phyloP scores from a whole-genome alignment of 192 early-diverging fungal genomes.

The Backusella tuberculispora region DNA sequence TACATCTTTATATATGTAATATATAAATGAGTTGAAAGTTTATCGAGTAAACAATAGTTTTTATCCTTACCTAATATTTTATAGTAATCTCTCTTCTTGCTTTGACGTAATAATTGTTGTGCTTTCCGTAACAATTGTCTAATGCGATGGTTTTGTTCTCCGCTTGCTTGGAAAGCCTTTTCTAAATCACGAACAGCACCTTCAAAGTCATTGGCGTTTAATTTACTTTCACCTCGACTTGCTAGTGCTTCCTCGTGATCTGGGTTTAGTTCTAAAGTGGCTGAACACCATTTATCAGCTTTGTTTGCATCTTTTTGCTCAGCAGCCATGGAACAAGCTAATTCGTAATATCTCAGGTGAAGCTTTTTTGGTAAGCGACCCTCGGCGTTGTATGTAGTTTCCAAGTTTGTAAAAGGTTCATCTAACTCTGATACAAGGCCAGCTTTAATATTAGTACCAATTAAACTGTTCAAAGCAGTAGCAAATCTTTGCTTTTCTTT shows the following conservation, averaged over 20 bases:
- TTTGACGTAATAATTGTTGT: conserved; percentile 59
- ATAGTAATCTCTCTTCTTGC: conserved; percentile 88
- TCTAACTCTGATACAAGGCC: conserved; percentile 40
- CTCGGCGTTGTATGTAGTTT: conserved; percentile 24
- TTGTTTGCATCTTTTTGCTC: conserved; percentile 58
- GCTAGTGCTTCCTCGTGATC: conserved; percentile 75
- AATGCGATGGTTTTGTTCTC: conserved; percentile 59
- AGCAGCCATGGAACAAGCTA: conserved; percentile 61
- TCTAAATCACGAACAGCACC: conserved; percentile 75
- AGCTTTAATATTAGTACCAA: conserved; percentile 41
- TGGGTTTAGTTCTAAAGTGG: conserved; percentile 71
- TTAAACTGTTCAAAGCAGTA: conserved; percentile 57
- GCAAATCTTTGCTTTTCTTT: conserved; percentile 62
- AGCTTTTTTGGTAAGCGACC: conserved; percentile 47
- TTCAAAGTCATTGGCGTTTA: conserved; percentile 76
- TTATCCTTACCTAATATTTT: conserved; percentile 69
- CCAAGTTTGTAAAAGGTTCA: conserved; percentile 28
- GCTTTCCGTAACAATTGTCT: conserved; percentile 64
- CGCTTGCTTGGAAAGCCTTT: conserved; percentile 66
- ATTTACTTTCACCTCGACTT: conserved; percentile 68
- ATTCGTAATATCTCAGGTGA: conserved; percentile 47
- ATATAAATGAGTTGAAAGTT: background rate
- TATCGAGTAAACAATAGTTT: no score
- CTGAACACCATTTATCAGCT: conserved; percentile 69
- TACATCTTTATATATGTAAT: conserved; percentile 53